These are phyloP conservation scores for Candida taoyuanica DNA, from an alignment of 805 yeast genomes.

Conservation along the genomic window DNA sequence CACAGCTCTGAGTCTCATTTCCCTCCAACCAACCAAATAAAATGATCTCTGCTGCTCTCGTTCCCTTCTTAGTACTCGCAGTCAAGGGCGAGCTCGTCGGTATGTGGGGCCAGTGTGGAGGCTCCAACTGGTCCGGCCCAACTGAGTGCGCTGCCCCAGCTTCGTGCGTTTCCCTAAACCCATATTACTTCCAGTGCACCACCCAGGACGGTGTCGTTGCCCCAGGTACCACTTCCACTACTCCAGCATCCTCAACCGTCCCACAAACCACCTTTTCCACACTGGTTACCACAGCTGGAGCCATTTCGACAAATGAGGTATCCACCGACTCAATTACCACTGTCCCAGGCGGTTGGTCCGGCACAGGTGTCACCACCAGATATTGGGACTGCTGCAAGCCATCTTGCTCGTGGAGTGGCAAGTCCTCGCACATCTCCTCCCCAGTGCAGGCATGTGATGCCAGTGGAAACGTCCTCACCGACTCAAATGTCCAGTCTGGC, in stretches of 20 bases:
- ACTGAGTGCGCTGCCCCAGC: conserved; percentile 22
- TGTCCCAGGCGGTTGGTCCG: conserved; percentile 11
- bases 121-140: conserved; percentile 8
- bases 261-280: conserved; percentile 2
- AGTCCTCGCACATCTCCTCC: conserved; percentile 6
- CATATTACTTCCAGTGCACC: conserved; percentile 27
- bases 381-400: conserved; percentile 17
- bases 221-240: neutral
- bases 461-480: conserved; percentile 11
- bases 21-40: neutral
- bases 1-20: neutral
- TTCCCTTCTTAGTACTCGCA: conserved; percentile 1
- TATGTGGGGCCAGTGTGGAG: conserved; percentile 13
- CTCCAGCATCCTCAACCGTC: neutral
- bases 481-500: conserved; percentile 9
- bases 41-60: conserved; percentile 3
- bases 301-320: too few species aligned
- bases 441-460: conserved; percentile 15
- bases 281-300: too few species aligned
- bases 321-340: too few species aligned
- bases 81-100: conserved; percentile 2
- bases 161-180: conserved; percentile 21
- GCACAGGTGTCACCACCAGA: conserved; percentile 12
- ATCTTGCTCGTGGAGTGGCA: conserved; percentile 13
- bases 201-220: neutral